Evolutionary conservation across 805 yeast genomes (phyloP).

Genomic region (Metschnikowia shivogae): DNA sequence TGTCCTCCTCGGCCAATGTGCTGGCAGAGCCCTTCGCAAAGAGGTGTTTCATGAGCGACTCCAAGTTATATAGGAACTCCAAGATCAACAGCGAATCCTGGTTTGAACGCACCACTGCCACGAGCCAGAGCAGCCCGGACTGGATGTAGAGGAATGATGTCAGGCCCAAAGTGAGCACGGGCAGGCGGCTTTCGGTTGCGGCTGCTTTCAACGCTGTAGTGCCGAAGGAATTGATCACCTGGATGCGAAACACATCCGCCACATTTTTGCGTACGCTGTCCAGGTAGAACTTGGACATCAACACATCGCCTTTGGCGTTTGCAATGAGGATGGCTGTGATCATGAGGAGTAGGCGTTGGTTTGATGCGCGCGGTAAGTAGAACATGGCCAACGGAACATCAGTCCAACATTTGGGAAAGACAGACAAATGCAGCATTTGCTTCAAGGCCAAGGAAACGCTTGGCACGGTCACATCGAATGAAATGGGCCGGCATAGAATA

Average conservation of each 20-base stretch:
- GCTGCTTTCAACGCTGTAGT: slow-evolving; percentile 17
- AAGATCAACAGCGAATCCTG: slow-evolving; percentile 77
- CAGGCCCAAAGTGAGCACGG: slow-evolving; percentile 76
- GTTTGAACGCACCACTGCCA: slow-evolving; percentile 86
- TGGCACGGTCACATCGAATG: too few relatives aligned
- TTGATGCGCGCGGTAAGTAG: not conserved
- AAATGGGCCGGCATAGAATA: too few relatives aligned
- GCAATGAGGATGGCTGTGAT: slow-evolving; percentile 78
- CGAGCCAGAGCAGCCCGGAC: slow-evolving; percentile 64
- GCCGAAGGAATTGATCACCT: slow-evolving; percentile 63
- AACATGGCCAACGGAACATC: too few relatives aligned
- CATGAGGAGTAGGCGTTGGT: slow-evolving; percentile 40
- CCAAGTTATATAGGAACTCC: slow-evolving; percentile 70
- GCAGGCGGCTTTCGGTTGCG: slow-evolving; percentile 30
- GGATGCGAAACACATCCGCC: slow-evolving; percentile 86
- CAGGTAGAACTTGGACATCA: slow-evolving; percentile 67
- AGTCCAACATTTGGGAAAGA: too few relatives aligned
- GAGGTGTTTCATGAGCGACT: slow-evolving; percentile 43
- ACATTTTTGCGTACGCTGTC: slow-evolving; percentile 76
- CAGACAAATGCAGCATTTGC: too few relatives aligned
- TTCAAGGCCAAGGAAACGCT: too few relatives aligned
- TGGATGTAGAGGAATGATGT: slow-evolving; percentile 83
- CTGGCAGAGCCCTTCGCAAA: slow-evolving; percentile 18
- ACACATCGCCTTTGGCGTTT: slow-evolving; percentile 77
- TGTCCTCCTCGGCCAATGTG: slow-evolving; percentile 28